Conservation (phyloP, 352 stramenopile species). For the Blastocystis sp. region DNA sequence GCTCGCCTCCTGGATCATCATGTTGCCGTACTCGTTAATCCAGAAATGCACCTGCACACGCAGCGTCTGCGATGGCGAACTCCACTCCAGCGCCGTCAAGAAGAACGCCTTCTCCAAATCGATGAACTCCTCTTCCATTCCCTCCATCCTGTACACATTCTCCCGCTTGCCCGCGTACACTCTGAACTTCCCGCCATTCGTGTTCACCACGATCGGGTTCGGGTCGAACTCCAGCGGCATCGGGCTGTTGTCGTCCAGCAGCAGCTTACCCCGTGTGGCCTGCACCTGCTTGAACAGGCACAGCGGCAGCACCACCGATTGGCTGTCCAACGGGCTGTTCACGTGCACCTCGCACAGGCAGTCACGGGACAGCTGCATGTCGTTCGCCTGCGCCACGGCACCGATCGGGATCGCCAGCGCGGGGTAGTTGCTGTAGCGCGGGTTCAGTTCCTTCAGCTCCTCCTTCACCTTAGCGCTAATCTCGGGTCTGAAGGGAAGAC, state of each 20-base stretch:
- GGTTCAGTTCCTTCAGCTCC: neutral
- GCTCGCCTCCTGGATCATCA: neutral
- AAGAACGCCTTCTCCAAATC: neutral
- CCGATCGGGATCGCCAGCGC: neutral
- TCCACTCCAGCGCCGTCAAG: neutral
- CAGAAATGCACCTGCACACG: neutral
- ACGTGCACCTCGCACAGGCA: neutral
- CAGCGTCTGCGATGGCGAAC: neutral
- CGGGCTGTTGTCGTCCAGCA: neutral
- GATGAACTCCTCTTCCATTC: neutral
- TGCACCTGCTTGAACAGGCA: neutral
- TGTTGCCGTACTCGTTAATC: neutral
- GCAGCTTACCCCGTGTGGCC: neutral
- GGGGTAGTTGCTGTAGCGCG: neutral
- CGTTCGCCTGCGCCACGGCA: neutral
- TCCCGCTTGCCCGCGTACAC: neutral
- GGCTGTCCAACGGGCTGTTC: neutral
- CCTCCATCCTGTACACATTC: neutral
- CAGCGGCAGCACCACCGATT: neutral
- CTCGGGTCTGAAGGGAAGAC: too few relatives aligned
- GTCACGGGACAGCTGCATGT: neutral
- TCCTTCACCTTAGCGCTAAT: neutral
- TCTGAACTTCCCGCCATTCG: neutral
- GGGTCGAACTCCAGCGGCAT: neutral
- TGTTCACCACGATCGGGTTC: neutral